Conservation (phyloP, 257 asterid species). For the Solanum pennellii region DNA sequence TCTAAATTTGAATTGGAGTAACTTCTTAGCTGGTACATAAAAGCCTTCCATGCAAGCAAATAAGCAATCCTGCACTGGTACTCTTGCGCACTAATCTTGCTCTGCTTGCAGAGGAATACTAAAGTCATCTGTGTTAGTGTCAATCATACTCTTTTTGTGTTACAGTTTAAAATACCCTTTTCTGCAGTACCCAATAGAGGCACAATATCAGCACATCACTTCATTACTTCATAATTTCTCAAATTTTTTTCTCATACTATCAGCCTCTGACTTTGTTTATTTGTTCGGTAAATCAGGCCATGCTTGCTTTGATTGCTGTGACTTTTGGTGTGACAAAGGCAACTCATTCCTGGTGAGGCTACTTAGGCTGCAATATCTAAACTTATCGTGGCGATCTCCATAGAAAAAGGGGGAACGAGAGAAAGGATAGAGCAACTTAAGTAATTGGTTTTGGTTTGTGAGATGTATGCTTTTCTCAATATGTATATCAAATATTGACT, state of each 20-base stretch:
- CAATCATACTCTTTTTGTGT: not conserved
- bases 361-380: not conserved
- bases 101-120: not conserved
- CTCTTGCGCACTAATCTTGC: not conserved
- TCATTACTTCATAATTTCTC: not conserved
- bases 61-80: not conserved
- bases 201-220: not conserved
- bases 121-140: not conserved
- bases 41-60: not conserved
- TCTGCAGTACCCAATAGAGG: not conserved
- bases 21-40: not conserved
- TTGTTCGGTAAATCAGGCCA: slow-evolving; percentile 32
- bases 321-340: slow-evolving; percentile 65
- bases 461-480: not conserved
- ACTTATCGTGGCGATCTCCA: not conserved
- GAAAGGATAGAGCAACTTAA: not conserved
- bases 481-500: not conserved
- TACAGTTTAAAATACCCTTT: not conserved
- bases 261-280: not conserved
- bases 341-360: slow-evolving; percentile 49
- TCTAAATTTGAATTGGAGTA: not conserved
- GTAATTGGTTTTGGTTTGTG: not conserved
- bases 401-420: not conserved
- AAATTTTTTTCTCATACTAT: not conserved
- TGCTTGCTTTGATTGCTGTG: slow-evolving; percentile 60